Percentiles rank a stretch among this genome's conserved stretches.
Conservation (phyloP, 306 rosid genomes). For the Vachellia pachyceras region DNA sequence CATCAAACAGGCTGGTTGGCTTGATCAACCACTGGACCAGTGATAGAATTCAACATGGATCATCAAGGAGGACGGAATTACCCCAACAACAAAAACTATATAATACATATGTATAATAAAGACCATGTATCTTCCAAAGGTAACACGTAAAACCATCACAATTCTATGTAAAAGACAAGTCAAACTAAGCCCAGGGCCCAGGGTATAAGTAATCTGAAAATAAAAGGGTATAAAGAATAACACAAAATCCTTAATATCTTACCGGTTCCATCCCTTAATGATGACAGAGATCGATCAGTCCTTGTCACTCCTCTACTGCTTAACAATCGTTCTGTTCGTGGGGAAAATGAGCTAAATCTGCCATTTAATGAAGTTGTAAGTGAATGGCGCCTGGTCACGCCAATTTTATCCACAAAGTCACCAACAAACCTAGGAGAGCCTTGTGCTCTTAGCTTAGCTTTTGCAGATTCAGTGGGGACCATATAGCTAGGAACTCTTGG, state of each 20-base stretch:
- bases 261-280: constrained; percentile 61
- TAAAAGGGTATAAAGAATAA: not conserved
- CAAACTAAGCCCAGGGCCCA: constrained; percentile 1
- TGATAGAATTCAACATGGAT: constrained; percentile 16
- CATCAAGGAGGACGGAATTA: constrained; percentile 3
- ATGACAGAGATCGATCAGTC: constrained; percentile 49
- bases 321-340: constrained; percentile 44
- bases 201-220: constrained; percentile 14
- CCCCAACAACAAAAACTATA: not conserved
- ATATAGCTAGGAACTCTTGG: constrained; percentile 65
- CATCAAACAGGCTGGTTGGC: not conserved
- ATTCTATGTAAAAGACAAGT: not conserved
- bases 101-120: not conserved
- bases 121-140: constrained; percentile 10
- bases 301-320: constrained; percentile 48
- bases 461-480: constrained; percentile 71
- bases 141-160: not conserved
- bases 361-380: constrained; percentile 49
- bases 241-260: constrained; percentile 28
- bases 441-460: constrained; percentile 63
- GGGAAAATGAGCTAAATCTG: constrained; percentile 51
- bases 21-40: not conserved
- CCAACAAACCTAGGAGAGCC: constrained; percentile 50
- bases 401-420: constrained; percentile 47
- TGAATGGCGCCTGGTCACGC: constrained; percentile 58